Evolutionary conservation across 1,284 basidiomycete genomes (phyloP), one percentile per base, ranked within the genome.

Genomic region (Mycena citricolor): DNA sequence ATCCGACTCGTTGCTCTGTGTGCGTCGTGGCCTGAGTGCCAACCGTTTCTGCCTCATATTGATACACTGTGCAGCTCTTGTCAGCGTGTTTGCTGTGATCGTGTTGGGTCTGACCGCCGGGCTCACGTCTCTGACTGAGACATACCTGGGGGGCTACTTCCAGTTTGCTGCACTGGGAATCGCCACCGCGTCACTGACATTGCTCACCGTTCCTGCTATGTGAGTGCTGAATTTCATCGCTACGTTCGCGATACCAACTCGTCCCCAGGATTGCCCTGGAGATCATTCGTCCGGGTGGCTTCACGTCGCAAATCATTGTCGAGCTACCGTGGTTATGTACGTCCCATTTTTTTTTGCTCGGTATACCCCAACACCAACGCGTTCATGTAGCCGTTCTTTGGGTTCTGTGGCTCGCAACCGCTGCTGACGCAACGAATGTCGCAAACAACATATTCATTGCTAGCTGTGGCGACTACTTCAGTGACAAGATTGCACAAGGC

Each of bases 371-470:
- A 8, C 19, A 24, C 31, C 29, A 17, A 32, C 47, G 16, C 10
- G 26, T 35, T 13, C 38, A 13, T 40, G 26, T 51, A 79, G 80
- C 52, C 39, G 23, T 79, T 33, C 68, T 83, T 10, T 78, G 71
- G 66, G 55, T 83, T 42, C 56, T 83, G 19, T 83, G 77, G 78
- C 63, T 83, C 30, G 63, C 76, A 10, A 64, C 66, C 39, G 80
- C 64, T 3, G 73, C 62, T 1, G 54, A 66, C 23, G 49, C 74
- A 3, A 66, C 67, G 4, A 32, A 57, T 14, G 49, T 43, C 1
- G 51, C 48, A 11, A 21, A 32, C 4, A 19, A 57, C 10, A 32
- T 43, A 30, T 65, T 33, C 21, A 8, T 12, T 36, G 33, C 22
- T 28, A 28, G 16, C 14, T 32, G 12, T 17, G n/a, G n/a, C 23